phyloP scores from a whole-genome alignment of 2,329 filamentous ascomycete genomes.

The Fusarium citri region DNA sequence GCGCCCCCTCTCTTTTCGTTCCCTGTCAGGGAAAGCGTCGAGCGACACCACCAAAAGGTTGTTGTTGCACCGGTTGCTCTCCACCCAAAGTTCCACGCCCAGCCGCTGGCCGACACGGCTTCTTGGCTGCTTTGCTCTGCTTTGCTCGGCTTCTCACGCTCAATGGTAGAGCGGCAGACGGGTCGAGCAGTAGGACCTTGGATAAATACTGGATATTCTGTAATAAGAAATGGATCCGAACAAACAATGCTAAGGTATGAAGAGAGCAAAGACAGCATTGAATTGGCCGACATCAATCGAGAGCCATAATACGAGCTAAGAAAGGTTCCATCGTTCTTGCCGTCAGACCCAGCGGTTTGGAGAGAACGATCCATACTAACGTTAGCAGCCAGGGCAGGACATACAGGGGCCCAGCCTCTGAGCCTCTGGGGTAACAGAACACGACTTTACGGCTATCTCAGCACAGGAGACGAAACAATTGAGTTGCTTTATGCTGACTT shows the following conservation, averaged over 20 bases:
- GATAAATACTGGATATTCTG: neutral
- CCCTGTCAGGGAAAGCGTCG: conserved; percentile 43
- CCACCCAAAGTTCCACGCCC: neutral
- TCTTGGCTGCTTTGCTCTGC: conserved; percentile 23
- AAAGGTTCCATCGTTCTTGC: neutral
- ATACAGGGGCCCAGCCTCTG: neutral
- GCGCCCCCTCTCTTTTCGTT: conserved; percentile 33
- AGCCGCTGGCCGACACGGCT: conserved; percentile 30
- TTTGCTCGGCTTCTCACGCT: conserved; percentile 1
- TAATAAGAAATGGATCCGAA: neutral
- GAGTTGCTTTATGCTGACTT: neutral
- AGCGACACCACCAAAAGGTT: conserved; percentile 35
- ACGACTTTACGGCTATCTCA: neutral
- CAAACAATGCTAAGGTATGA: neutral
- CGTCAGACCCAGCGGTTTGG: neutral
- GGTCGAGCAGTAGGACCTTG: neutral
- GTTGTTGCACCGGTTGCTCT: neutral
- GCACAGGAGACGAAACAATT: neutral
- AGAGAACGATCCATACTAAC: neutral
- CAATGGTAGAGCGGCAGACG: neutral
- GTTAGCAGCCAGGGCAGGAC: neutral
- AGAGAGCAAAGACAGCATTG: neutral
- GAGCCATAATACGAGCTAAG: neutral
- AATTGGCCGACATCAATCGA: neutral
- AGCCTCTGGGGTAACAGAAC: neutral